These are phyloP conservation scores for Lactifluus piperatus DNA, from an alignment of 768 basidiomycete species.

Conservation along the genomic window DNA sequence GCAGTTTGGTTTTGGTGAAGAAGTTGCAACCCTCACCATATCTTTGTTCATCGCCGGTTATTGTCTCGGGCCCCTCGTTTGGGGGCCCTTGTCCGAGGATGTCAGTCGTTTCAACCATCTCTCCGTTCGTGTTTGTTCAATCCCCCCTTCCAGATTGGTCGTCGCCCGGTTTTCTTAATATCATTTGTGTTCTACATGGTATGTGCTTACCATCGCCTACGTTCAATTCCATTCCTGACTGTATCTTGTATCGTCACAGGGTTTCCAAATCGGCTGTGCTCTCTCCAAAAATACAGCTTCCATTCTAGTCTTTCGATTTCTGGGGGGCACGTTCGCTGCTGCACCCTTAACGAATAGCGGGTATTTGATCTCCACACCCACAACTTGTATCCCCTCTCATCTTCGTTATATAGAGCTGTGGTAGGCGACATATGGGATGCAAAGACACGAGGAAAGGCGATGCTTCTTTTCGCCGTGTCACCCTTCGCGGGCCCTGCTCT, in stretches of 20 bases:
- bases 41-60: conserved; percentile 65
- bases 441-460: conserved; percentile 50
- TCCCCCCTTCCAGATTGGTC: conserved; percentile 29
- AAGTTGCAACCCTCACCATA: conserved; percentile 45
- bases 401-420: conserved; percentile 31
- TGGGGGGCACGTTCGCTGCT: conserved; percentile 63
- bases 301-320: conserved; percentile 59
- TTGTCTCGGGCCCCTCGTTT: conserved; percentile 31
- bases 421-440: conserved; percentile 59
- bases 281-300: conserved; percentile 51
- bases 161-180: conserved; percentile 48
- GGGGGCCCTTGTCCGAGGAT: conserved; percentile 28
- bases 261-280: conserved; percentile 57
- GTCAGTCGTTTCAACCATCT: conserved; percentile 19
- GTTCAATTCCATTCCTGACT: not conserved
- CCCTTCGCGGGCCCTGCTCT: conserved; percentile 60
- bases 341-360: conserved; percentile 63
- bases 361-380: conserved; percentile 27
- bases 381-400: not conserved
- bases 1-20: conserved; percentile 41
- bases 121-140: not conserved
- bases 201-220: conserved; percentile 9
- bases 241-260: conserved; percentile 25
- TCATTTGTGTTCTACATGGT: conserved; percentile 51
- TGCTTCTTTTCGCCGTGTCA: conserved; percentile 53